Base-by-base conservation (phyloP, 2,329 filamentous ascomycete species). In the Graphiopsis chlorocephala region DNA sequence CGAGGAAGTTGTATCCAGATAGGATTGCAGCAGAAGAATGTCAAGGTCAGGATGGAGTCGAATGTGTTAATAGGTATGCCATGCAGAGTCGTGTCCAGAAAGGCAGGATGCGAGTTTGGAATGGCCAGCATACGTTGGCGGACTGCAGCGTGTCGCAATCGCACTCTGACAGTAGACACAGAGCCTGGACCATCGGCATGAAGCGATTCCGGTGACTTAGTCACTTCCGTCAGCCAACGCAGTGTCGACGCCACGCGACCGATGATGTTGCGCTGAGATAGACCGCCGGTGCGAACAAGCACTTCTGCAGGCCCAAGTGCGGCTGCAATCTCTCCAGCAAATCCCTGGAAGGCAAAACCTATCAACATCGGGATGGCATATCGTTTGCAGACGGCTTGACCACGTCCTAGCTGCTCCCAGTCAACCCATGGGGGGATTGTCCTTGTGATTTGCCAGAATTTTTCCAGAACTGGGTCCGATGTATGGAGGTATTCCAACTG, bases 1-100 rank as follows among this genome's bases (percentile, higher is more conserved):
- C 29, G 55, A 23, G 55, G 55, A n/a, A 42, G 31, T 28, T 58
- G 55, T 4, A 38, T 38, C 55, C 55, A 58, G 55, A 58, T 58
- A 10, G 55, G 55, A 12, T 33, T 58, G 33, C 55, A 58, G 11
- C 55, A 38, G 35, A 58, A 58, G n/a, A 38, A 42, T n/a, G 53
- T 26, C n/a, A 58, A 17, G 12, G 55, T 42, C 12, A 42, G 55
- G 15, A 58, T 58, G 8, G 55, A 58, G 26, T 58, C 55, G 23
- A 23, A 28, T 11, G 55, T 58, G 33, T 58, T 58, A 33, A 58
- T 58, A 20, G 31, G 55, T 20, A 58, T 25, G 33, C 48, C 55
- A 28, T 58, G 35, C 33, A 26, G 14, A 15, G 33, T 14, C 20
- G 20, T 38, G 55, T 58, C 35, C 20, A 58, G 42, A 26, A 42